These are phyloP conservation scores for Tricholoma terreum DNA, from an alignment of 768 basidiomycete species.

Conservation along the genomic window DNA sequence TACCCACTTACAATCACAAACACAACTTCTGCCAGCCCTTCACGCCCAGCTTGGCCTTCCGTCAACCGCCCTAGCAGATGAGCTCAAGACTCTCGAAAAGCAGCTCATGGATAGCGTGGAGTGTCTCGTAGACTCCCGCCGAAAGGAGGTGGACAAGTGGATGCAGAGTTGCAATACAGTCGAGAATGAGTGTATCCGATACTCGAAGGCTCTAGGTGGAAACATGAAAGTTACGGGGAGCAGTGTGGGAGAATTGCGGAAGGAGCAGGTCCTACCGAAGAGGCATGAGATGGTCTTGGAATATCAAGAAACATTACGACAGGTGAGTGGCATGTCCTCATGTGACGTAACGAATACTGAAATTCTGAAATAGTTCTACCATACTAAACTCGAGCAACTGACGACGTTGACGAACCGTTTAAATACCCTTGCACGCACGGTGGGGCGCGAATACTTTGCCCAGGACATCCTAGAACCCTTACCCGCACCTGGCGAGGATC, in stretches of 20 bases:
- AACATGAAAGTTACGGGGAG: conserved; percentile 64
- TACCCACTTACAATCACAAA: conserved; percentile 75
- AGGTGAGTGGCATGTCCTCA: conserved; percentile 44
- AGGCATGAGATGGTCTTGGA: conserved; percentile 66
- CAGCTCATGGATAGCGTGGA: conserved; percentile 77
- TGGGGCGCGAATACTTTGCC: conserved; percentile 58
- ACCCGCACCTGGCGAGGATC: conserved; percentile 39
- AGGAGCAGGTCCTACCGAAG: conserved; percentile 69
- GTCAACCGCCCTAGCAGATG: conserved; percentile 74
- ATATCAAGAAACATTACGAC: conserved; percentile 75
- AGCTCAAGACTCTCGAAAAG: conserved; percentile 68
- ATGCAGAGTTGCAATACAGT: conserved; percentile 56
- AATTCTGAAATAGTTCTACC: conserved; percentile 50
- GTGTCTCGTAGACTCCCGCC: conserved; percentile 60
- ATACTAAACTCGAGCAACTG: conserved; percentile 75
- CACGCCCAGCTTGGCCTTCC: conserved; percentile 86
- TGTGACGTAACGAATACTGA: conserved; percentile 2
- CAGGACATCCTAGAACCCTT: conserved; percentile 52
- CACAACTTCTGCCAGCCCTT: conserved; percentile 75
- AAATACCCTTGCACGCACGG: conserved; percentile 51
- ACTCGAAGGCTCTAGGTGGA: conserved; percentile 68
- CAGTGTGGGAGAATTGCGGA: conserved; percentile 65
- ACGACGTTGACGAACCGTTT: conserved; percentile 68
- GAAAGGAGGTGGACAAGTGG: conserved; percentile 79
- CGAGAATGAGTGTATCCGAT: conserved; percentile 63